Base-by-base conservation (phyloP, 2,329 filamentous ascomycete species). In the Cryphonectria parasitica region DNA sequence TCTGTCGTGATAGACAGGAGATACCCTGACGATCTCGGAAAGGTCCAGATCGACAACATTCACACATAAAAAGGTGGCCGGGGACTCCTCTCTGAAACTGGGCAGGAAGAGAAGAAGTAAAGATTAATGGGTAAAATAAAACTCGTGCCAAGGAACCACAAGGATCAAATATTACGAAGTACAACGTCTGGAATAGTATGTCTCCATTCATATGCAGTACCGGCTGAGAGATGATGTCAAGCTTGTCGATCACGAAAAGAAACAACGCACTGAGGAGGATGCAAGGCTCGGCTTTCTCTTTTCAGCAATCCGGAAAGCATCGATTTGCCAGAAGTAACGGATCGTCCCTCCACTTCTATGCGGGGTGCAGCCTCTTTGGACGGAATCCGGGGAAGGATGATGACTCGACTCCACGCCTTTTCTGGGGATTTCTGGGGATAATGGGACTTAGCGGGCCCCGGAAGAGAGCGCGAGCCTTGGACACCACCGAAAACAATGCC, bases 291-390 rank as follows among this genome's bases (percentile, higher is more conserved):
- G 61, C 36, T 64, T 64, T 64, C 61, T 39, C 61, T 8, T 64
- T 45, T 64, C 3, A 64, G 61, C 61, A 64, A 31, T 13, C 61
- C 61, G 39, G 13, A 5, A 1, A 25, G 11, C 28, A 8, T 62
- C 31, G 2, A 17, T 45, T 2, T 28, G n/a, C 13, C 13, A 31
- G 25, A 41, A 28, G 13, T 28, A 2, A 43, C 39, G 39, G 61
- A 64, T 64, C 61, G 61, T 19, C 61, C n/a, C 8, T 43, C 36
- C 34, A 28, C 22, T 5, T 5, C 10, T 39, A 58, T 19, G 61
- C 61, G 61, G 61, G 61, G 61, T 64, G 43, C 39, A 64, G 63
- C 41, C 63, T 64, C n/a, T 43, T 43, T 43, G 41, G 63, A 52
- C 22, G 41, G 28, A 52, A 49, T 49, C 41, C 11, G n/a, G 43